phyloP scores from a whole-genome alignment of 2,329 filamentous ascomycete species.

The Cladosporium colombiae region DNA sequence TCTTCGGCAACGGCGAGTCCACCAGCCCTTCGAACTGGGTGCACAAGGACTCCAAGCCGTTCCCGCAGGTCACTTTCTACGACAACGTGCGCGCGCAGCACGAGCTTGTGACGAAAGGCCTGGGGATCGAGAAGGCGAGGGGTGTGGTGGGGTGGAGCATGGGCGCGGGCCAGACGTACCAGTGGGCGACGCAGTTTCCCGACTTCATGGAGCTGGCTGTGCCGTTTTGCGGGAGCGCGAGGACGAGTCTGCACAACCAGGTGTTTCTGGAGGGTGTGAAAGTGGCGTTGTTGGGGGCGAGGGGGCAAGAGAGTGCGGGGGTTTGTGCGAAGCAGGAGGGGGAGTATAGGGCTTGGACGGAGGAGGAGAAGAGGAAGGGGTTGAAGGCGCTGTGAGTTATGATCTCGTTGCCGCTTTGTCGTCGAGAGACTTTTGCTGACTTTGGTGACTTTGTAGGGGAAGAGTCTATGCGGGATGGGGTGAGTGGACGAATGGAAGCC shows the following conservation, averaged over 20 bases:
- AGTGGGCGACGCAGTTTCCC: conserved; percentile 41
- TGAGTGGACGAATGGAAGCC: not conserved
- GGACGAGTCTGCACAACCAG: conserved; percentile 66
- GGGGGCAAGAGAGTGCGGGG: conserved; percentile 50
- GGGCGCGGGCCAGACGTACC: conserved; percentile 63
- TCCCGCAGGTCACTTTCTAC: conserved; percentile 64
- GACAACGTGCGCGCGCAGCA: conserved; percentile 71
- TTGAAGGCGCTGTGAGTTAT: conserved; percentile 64
- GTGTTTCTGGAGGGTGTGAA: conserved; percentile 69
- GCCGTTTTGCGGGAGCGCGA: conserved; percentile 67
- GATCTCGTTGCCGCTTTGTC: not conserved
- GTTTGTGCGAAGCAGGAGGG: conserved; percentile 47
- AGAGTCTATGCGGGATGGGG: conserved; percentile 70
- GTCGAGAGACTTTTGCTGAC: not conserved
- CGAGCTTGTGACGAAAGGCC: conserved; percentile 62
- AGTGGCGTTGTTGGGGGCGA: conserved; percentile 59
- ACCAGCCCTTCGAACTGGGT: conserved; percentile 63
- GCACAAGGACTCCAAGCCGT: conserved; percentile 49
- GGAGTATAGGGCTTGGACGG: conserved; percentile 37
- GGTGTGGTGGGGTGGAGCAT: conserved; percentile 71
- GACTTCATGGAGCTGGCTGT: conserved; percentile 65
- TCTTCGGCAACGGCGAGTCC: conserved; percentile 70
- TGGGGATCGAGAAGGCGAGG: conserved; percentile 60
- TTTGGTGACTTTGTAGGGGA: conserved; percentile 17
- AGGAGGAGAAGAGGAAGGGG: conserved; percentile 55